Evolutionary conservation across 495 filamentous ascomycete genomes (phyloP).

Genomic region (Aspergillus heteromorphus): DNA sequence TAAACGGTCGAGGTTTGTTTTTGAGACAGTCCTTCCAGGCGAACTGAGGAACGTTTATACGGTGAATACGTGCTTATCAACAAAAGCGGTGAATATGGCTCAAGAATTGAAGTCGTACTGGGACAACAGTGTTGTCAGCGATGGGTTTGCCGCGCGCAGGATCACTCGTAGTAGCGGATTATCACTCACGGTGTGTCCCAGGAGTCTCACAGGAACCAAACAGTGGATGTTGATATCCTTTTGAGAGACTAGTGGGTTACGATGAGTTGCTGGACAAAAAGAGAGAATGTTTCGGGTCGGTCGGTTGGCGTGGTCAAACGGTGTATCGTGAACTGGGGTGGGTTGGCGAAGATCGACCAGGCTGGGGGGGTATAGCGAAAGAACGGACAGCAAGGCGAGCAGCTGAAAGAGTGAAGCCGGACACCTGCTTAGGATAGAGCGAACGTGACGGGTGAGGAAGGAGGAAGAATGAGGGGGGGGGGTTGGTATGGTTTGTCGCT

Average conservation of each 20-base stretch:
- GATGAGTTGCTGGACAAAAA: constrained; percentile 6
- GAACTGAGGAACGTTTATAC: background rate
- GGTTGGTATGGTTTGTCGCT: constrained; percentile 29
- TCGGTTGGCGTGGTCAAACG: constrained; percentile 10
- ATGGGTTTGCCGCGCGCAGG: background rate
- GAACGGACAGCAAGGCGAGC: constrained; percentile 53
- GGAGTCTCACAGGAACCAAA: background rate
- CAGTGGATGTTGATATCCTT: background rate
- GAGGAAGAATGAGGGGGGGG: constrained; percentile 34
- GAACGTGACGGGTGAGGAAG: constrained; percentile 21
- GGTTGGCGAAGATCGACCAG: constrained; percentile 6
- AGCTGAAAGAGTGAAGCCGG: constrained; percentile 89
- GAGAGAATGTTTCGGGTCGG: constrained; percentile 18
- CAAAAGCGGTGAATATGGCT: constrained; percentile 1
- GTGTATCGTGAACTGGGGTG: background rate
- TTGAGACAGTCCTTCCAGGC: constrained; percentile 16
- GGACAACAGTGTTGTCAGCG: background rate
- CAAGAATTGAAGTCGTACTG: constrained; percentile 13
- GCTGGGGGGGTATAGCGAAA: constrained; percentile 20
- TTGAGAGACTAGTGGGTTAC: background rate
- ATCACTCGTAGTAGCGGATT: background rate
- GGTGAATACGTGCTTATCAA: background rate
- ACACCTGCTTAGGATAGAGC: constrained; percentile 44
- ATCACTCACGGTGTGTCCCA: constrained; percentile 2
- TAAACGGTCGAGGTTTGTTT: background rate